Conservation (phyloP, 2,329 filamentous ascomycete species). For the Domatiomyces catenatus region DNA sequence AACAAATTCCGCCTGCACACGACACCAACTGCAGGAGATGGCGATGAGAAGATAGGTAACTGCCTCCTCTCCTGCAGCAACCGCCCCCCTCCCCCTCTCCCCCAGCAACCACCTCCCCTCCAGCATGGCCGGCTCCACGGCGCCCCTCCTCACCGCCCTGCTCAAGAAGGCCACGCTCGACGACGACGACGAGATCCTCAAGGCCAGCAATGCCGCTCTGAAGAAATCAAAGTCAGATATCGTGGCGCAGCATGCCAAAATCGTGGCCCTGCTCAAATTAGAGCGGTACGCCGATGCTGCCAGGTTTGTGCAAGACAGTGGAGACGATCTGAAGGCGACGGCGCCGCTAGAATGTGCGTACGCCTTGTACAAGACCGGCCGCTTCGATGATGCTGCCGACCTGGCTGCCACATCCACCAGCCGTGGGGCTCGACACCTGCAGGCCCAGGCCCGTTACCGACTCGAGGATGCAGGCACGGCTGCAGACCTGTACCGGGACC, state of each 20-base stretch:
- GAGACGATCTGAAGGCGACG: conserved; percentile 38
- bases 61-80: neutral
- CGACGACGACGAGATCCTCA: conserved; percentile 47
- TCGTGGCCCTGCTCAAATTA: conserved; percentile 45
- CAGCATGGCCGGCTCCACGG: conserved; percentile 23
- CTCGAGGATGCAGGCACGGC: conserved; percentile 44
- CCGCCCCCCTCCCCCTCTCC: neutral
- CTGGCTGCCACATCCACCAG: conserved; percentile 30
- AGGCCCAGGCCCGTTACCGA: conserved; percentile 48
- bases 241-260: conserved; percentile 43
- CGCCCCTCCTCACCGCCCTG: conserved; percentile 38
- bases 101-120: neutral
- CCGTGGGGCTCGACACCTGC: conserved; percentile 43
- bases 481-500: conserved; percentile 37
- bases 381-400: conserved; percentile 38
- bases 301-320: conserved; percentile 38
- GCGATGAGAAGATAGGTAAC: neutral
- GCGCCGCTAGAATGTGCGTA: conserved; percentile 48
- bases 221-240: conserved; percentile 42
- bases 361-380: conserved; percentile 46
- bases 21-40: neutral
- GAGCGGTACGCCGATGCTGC: conserved; percentile 49
- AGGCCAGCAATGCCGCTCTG: conserved; percentile 41
- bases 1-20: neutral
- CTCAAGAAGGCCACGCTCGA: conserved; percentile 43